A percentile compares a stretch with the other conserved stretches of the same genome.
phyloP scores from a whole-genome alignment of 352 stramenopile species.

The Phytophthora lateralis region DNA sequence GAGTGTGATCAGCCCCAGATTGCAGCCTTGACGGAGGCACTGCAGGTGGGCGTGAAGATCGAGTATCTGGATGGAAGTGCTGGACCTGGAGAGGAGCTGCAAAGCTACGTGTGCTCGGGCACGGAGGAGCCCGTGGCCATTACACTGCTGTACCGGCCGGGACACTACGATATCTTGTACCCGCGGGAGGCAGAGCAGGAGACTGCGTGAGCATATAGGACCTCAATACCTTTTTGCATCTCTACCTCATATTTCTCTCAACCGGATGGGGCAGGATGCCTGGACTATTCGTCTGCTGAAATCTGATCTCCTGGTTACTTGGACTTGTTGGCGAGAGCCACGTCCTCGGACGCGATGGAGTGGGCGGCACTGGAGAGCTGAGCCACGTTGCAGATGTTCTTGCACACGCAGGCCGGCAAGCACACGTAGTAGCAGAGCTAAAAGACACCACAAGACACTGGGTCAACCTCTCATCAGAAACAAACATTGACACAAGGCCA shows the following conservation, averaged over 20 bases:
- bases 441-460: conserved; percentile 11
- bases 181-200: conserved; percentile 21
- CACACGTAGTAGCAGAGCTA: conserved; percentile 89
- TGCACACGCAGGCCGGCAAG: conserved; percentile 90
- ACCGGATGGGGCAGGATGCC: not conserved
- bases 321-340: conserved; percentile 59
- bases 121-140: conserved; percentile 46
- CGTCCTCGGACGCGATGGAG: conserved; percentile 75
- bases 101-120: conserved; percentile 68
- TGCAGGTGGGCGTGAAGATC: conserved; percentile 89
- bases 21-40: conserved; percentile 90
- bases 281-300: conserved; percentile 16
- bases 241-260: conserved; percentile 22
- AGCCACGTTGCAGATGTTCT: conserved; percentile 93
- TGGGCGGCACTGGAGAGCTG: conserved; percentile 89
- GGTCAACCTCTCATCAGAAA: conserved; percentile 1
- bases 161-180: conserved; percentile 97
- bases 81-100: conserved; percentile 45
- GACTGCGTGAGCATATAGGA: conserved; percentile 2
- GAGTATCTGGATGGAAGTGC: conserved; percentile 94
- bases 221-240: conserved; percentile 8
- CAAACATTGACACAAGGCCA: not conserved
- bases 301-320: conserved; percentile 33
- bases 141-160: conserved; percentile 92
- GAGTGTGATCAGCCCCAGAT: conserved; percentile 95